A percentile compares a stretch with the other conserved stretches of the same genome.
Conservation (phyloP, 192 early-diverging fungal genomes). For the Obelidium mucronatum region DNA sequence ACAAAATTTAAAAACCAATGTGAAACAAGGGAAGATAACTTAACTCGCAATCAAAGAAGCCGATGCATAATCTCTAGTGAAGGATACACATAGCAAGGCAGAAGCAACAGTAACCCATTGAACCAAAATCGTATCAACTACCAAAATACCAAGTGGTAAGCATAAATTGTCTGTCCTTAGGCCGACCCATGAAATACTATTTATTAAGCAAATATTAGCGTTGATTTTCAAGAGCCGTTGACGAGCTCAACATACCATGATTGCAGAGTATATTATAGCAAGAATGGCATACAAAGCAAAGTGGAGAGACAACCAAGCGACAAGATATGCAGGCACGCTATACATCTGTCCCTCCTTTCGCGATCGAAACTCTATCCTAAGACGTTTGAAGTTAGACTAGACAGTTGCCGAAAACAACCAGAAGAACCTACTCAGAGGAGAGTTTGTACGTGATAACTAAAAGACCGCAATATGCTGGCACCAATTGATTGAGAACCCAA, state of each 20-base stretch:
- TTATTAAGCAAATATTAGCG: background rate
- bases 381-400: background rate
- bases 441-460: constrained; percentile 51
- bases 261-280: constrained; percentile 35
- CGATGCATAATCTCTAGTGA: constrained; percentile 51
- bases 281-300: constrained; percentile 36
- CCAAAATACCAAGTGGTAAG: constrained; percentile 41
- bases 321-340: constrained; percentile 46
- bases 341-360: constrained; percentile 57
- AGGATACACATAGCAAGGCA: constrained; percentile 36
- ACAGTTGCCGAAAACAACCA: background rate
- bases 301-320: constrained; percentile 43
- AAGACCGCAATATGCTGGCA: constrained; percentile 47
- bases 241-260: constrained; percentile 20
- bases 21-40: too few species aligned
- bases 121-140: background rate
- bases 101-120: constrained; percentile 6
- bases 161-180: constrained; percentile 44
- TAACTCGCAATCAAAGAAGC: constrained; percentile 38
- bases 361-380: constrained; percentile 53
- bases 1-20: too few species aligned
- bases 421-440: constrained; percentile 41
- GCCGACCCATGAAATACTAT: constrained; percentile 48
- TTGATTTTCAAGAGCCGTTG: background rate
- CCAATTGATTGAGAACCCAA: constrained; percentile 33